Evolutionary conservation across 805 yeast species (phyloP), one percentile per base, ranked within the genome.

Genomic region (Metschnikowia corniflorae): DNA sequence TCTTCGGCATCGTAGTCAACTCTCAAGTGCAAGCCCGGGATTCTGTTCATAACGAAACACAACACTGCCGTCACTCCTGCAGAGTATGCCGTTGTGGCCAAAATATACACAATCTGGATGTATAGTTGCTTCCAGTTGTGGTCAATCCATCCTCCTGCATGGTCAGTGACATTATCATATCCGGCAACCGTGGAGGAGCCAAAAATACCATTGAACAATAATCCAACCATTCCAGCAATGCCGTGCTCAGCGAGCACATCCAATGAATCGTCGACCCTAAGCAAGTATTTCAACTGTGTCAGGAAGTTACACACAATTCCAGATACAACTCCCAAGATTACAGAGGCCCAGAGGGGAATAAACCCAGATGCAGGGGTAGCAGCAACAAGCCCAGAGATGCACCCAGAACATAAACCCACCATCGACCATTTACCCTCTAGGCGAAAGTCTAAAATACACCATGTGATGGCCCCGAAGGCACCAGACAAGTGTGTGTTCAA

Each of bases 181-280:
- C 96, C 96, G 44, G 91, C 76, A 36, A 93, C 94, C 60, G 86
- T 83, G 37, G 83, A 76, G 6, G 89, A 86, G 12, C 86, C 97
- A 56, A 93, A 89, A 1, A 91, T 56, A 0, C 86, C 96, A 56
- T 87, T 88, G 67, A 87, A 88, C n/a, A 91, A 40, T 31, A 89
- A 70, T 0, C 98, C 97, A 30, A 91, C 73, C 31, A 89, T 73
- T 21, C 98, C 98, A 0, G 97, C 97, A 51, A 91, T 73, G 33
- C 96, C 97, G 80, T 91, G 98, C 77, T 91, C 97, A n/a, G 97
- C 97, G 58, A 91, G 73, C 34, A 88, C 80, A 82, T 93, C 97
- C 51, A 93, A 68, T 2, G 96, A 81, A 65, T 91, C 98, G 60
- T 93, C 97, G 34, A 91, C 88, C 41, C 75, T 73, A 31, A 84